phyloP scores from a whole-genome alignment of 2,329 filamentous ascomycete genomes.

The Paraphoma sp. region DNA sequence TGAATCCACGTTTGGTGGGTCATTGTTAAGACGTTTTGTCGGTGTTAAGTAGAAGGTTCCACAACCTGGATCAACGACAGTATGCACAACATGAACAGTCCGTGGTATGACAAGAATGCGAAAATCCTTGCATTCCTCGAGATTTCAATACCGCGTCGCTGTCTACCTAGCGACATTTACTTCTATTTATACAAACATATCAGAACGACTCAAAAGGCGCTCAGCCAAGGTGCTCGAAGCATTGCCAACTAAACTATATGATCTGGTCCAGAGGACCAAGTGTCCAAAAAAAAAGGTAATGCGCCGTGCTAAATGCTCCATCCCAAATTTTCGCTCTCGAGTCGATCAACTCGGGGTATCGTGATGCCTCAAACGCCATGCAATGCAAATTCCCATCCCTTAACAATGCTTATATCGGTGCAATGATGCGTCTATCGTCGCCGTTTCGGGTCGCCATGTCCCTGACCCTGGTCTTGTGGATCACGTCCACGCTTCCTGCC shows the following conservation, averaged over 20 bases:
- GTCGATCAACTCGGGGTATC: neutral
- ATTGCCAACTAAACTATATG: neutral
- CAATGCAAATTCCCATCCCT: neutral
- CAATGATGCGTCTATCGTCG: constrained; percentile 18
- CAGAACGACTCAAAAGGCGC: too few relatives aligned
- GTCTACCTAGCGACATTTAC: neutral
- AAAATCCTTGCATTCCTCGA: too few relatives aligned
- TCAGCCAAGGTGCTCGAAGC: neutral
- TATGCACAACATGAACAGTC: too few relatives aligned
- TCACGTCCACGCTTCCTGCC: constrained; percentile 31
- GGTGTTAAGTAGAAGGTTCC: neutral
- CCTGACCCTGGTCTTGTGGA: constrained; percentile 27
- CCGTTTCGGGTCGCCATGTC: constrained; percentile 31
- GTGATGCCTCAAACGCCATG: constrained; percentile 1
- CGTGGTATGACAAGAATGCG: too few relatives aligned
- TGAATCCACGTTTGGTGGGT: neutral
- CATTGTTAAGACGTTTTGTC: neutral
- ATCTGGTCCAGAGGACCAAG: neutral
- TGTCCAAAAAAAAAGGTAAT: neutral
- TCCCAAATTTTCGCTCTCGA: neutral
- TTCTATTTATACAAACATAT: neutral
- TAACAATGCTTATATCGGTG: neutral
- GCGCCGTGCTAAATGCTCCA: neutral
- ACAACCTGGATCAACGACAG: too few relatives aligned
- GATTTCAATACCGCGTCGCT: neutral